Base-by-base conservation (phyloP, 768 basidiomycete species). In the Amylocystis lapponica region DNA sequence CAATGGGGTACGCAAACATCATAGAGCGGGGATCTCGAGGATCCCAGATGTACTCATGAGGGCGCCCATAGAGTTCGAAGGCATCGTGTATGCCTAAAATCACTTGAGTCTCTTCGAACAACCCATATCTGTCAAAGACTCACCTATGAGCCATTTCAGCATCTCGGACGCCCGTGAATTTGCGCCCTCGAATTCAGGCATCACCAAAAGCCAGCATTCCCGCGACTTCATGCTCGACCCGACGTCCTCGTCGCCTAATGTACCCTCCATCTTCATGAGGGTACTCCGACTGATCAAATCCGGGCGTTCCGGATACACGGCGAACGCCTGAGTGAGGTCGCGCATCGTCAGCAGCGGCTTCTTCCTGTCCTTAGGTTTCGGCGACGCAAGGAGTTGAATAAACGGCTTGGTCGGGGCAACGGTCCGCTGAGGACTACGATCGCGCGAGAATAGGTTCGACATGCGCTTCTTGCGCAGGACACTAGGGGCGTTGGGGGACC, bases 1-100 rank as follows among this genome's bases (percentile, higher is more conserved):
- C 93, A 36, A 89, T 81, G 6, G 95, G 94, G 60, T 97, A 96
- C 0, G 82, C 91, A 62, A 94, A 98, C 83, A 97, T 93, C 63
- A 95, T 74, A 9, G 88, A 90, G 7, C 62, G 59, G 0, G 81
- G 76, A 59, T 95, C 82, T 12, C 85, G 76, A 40, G 88, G 88
- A 55, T 98, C 88, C 90, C 91, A 97, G 21, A 79, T 83, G 68
- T 94, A 96, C 19, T 71, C 66, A 19, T 78, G 75, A 4, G 93
- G 92, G 36, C 95, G 76, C 25, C 96, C 95, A 58, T 97, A 95
- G 17, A 98, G 70, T 39, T 75, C 75, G 59, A 93, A 96, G 2
- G 84, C 79, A 59, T 92, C 90, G 53, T 93, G 92, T 30, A 93
- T 70, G 12, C 77, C 88, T 88, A 52, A n/a, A n/a, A n/a, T n/a